Percentiles rank a stretch among this genome's conserved stretches.
phyloP scores from a whole-genome alignment of 148 eudicot species.

The Cornus suecica region DNA sequence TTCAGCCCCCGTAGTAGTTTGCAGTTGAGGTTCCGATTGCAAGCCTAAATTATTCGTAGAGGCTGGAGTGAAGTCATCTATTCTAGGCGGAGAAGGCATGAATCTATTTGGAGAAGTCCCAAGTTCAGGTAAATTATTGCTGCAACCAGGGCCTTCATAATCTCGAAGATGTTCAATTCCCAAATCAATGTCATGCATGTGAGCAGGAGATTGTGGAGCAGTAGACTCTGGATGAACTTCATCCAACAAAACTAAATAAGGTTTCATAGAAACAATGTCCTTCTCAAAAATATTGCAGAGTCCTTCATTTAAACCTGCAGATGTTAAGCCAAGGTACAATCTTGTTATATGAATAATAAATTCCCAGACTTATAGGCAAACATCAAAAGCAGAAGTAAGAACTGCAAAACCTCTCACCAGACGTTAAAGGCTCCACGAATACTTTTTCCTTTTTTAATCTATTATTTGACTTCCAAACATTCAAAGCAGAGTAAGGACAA shows the following conservation, averaged over 20 bases:
- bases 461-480: slow-evolving; percentile 50
- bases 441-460: slow-evolving; percentile 42
- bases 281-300: slow-evolving; percentile 30
- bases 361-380: not conserved
- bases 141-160: slow-evolving; percentile 25
- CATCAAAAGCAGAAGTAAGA: not conserved
- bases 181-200: slow-evolving; percentile 11
- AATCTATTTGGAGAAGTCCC: slow-evolving; percentile 19
- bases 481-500: slow-evolving; percentile 57
- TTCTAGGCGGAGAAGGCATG: slow-evolving; percentile 22
- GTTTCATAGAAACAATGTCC: slow-evolving; percentile 37
- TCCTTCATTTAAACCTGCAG: slow-evolving; percentile 55
- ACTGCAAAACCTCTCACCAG: slow-evolving; percentile 43
- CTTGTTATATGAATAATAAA: not conserved
- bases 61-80: slow-evolving; percentile 32
- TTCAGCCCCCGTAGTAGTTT: slow-evolving; percentile 27
- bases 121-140: slow-evolving; percentile 15
- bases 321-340: slow-evolving; percentile 8
- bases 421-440: slow-evolving; percentile 51
- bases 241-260: slow-evolving; percentile 29
- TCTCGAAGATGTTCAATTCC: slow-evolving; percentile 49
- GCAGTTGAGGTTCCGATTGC: slow-evolving; percentile 34
- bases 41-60: slow-evolving; percentile 24
- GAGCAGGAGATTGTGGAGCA: slow-evolving; percentile 21
- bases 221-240: slow-evolving; percentile 28